Conservation (phyloP, 2,329 filamentous ascomycete species). For the Nigrospora osmanthi region DNA sequence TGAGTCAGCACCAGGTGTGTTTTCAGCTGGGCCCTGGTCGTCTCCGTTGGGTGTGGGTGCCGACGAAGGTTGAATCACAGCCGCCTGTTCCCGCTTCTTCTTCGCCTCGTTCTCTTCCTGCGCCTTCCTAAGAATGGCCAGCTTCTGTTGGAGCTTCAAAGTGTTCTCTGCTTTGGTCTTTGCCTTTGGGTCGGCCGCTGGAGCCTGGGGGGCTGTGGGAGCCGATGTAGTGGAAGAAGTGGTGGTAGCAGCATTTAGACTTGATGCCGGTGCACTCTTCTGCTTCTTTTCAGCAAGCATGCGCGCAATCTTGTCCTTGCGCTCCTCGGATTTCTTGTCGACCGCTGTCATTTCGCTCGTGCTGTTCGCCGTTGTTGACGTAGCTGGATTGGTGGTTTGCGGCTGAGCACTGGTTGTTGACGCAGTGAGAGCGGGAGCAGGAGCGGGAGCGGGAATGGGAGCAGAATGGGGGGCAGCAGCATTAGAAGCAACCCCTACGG, state of each 20-base stretch:
- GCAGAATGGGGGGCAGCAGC: not conserved
- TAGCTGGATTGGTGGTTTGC: too few species aligned
- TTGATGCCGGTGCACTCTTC: conserved; percentile 12
- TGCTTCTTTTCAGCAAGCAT: conserved; percentile 24
- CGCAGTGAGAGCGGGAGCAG: too few species aligned
- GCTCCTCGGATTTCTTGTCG: conserved; percentile 22
- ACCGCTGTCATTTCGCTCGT: conserved; percentile 7
- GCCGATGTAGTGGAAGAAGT: conserved; percentile 1
- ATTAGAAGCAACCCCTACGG: not conserved
- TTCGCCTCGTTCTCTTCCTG: conserved; percentile 18
- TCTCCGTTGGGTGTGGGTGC: not conserved
- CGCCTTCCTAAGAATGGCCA: conserved; percentile 62
- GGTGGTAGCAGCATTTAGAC: conserved; percentile 2
- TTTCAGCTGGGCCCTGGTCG: too few species aligned
- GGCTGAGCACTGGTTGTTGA: too few species aligned
- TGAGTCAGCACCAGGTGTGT: too few species aligned
- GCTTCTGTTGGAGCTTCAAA: conserved; percentile 64
- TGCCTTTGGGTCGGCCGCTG: conserved; percentile 26
- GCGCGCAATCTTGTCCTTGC: conserved; percentile 24
- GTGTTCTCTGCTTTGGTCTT: conserved; percentile 58
- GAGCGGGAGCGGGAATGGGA: not conserved
- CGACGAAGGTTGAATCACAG: not conserved
- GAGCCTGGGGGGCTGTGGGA: conserved; percentile 3
- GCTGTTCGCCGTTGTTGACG: conserved; percentile 1
- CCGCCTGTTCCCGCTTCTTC: conserved; percentile 10